phyloP scores from a whole-genome alignment of 176 grass and related monocot species.

The Avena insularis region DNA sequence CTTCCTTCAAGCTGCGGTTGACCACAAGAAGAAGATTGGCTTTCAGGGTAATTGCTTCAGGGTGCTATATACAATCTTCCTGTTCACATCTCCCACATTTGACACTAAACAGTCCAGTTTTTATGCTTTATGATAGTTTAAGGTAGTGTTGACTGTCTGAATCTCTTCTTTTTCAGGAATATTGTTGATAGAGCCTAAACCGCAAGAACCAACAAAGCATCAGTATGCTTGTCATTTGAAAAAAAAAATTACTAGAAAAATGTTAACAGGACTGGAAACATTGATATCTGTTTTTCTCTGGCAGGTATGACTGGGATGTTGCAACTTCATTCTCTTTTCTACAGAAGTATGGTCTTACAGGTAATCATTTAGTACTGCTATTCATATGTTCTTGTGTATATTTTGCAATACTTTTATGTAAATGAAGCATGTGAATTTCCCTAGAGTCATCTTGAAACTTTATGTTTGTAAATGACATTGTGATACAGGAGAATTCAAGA shows the following conservation, averaged over 20 bases:
- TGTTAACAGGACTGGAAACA: neutral
- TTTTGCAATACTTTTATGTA: conserved; percentile 1
- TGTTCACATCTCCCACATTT: neutral
- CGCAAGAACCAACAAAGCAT: conserved; percentile 97
- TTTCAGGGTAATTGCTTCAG: conserved; percentile 68
- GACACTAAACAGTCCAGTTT: neutral
- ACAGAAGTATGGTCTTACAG: conserved; percentile 91
- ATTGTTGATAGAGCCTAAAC: conserved; percentile 93
- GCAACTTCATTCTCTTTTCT: conserved; percentile 91
- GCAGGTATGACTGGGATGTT: conserved; percentile 98
- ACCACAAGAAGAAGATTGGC: conserved; percentile 95
- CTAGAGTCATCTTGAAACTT: neutral
- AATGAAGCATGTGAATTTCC: conserved; percentile 18
- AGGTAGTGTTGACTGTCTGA: conserved; percentile 12
- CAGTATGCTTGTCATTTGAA: conserved; percentile 65
- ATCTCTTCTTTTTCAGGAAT: conserved; percentile 49
- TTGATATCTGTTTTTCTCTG: conserved; percentile 39
- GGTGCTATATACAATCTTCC: conserved; percentile 28
- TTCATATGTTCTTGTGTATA: neutral
- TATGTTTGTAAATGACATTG: neutral
- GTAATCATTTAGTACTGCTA: conserved; percentile 44
- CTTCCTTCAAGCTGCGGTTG: conserved; percentile 91
- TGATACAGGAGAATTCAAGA: conserved; percentile 86
- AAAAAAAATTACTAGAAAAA: neutral
- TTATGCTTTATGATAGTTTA: neutral